Base-by-base conservation (phyloP, 1,139 yeast genomes). In the Geotrichum histeridarum region DNA sequence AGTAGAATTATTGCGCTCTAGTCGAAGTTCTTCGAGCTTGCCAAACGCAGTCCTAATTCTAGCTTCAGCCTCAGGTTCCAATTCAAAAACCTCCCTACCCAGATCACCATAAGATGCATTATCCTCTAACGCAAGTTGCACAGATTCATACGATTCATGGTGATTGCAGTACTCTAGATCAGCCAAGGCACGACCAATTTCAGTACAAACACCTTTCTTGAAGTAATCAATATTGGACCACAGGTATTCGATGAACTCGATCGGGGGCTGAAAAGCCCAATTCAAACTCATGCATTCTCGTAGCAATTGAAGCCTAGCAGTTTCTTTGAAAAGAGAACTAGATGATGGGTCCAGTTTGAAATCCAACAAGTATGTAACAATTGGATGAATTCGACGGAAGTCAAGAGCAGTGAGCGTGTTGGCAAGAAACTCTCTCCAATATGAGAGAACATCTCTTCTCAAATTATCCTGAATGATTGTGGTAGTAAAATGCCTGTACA, bases 401-500 rank as follows among this genome's bases (percentile, higher is more conserved):
- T 67, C 71, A 15, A 65, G 59, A 33, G 60, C 59, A 39, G 60
- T 51, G 41, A 59, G 57, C 6, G 61, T 54, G 86, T 90, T 83
- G 84, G 90, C 83, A 3, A 86, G 74, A 57, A 88, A 81, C 0
- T 89, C 79, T 49, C 77, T 77, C 98, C 99, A 93, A 50, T 87
- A 82, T 17, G 79, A 80, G 48, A 79, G 71, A 7, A 85, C 86
- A 45, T 91, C 95, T 2, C 91, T 95, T 0, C 89, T 80, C 56
- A 93, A 70, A 55, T 85, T 89, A 42, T 77, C 47, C n/a, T 43
- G 72, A 2, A 75, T 72, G 48, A 89, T 73, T 15, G 86, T 77
- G 1, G 67, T 64, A n/a, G 74, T 71, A 32, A 86, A 71, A 2
- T 84, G 64, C 1, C 73, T 73, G 42, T 82, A 68, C 12, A 86